Base-by-base conservation (phyloP, 2,329 filamentous ascomycete species). In the Coniochaeta prunicola region DNA sequence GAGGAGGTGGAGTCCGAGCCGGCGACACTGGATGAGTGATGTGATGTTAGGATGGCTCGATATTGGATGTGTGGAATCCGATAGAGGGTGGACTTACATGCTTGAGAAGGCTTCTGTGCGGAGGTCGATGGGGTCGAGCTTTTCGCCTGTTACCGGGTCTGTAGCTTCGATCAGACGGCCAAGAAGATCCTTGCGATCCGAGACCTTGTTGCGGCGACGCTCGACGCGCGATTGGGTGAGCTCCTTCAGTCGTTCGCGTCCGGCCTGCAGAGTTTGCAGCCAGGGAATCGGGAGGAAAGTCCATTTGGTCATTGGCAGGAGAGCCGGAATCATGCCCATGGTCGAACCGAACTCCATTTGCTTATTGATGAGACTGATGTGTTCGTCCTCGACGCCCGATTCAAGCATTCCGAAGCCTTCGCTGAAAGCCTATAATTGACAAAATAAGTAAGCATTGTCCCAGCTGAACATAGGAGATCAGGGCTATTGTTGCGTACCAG, bases 321-420 rank as follows among this genome's bases (percentile, higher is more conserved):
- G 42, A 7, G 12, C 57, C 1, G 58, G 58, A 15, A 59, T 19
- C 56, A 59, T 57, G 34, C 58, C 58, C 28, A 59, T 57, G 15
- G 58, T 59, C 28, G 58, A 59, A 19, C 58, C 58, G 40, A 59
- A 59, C 30, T 59, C 58, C 58, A 59, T 59, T 36, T 59, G 58
- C 4, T 57, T 57, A 33, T 59, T 54, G 55, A 59, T 58, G 4
- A 59, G 56, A 9, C 48, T 45, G 30, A 59, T 59, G 24, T 59
- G 58, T 48, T 59, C 58, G 24, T 59, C 58, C 31, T 59, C 58
- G 3, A 59, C 31, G 4, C 58, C 58, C 2, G 33, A 54, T n/a
- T 57, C 55, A 4, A 59, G 38, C 58, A 59, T 59, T 33, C 58
- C 58, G 24, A 59, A 59, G 9, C 58, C 58, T 30, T 59, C 58